Evolutionary conservation across 768 basidiomycete genomes (phyloP), one percentile per base, ranked within the genome.

Genomic region (Serendipita indica): DNA sequence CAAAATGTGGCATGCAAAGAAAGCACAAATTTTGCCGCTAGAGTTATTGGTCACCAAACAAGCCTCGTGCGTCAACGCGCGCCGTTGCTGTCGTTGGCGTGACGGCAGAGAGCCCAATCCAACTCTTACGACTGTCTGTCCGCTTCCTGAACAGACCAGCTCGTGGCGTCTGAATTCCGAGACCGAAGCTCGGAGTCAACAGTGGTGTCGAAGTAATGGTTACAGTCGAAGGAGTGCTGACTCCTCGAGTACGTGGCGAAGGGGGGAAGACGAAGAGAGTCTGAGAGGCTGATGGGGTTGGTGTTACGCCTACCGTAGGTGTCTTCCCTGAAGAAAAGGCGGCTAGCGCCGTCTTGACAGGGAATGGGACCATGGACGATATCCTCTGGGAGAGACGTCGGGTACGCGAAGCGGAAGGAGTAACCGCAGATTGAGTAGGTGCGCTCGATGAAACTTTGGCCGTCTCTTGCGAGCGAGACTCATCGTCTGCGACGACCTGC

Each of bases 201-300:
- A 54, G 30, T n/a, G 49, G 49, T 18, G 49, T 54, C 4, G 22
- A 54, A 28, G 43, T 86, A 58, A 90, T 72, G 34, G 84, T 89
- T 80, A 89, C 82, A 33, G 87, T 85, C 46, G 86, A 85, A 27
- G 89, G 86, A 57, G 84, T 87, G 35, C 71, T 33, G n/a, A 77
- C 43, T 80, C 74, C 65, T 74, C 75, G 49, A 66, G 64, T 28
- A 68, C 75, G 69, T 32, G 79, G 86, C 3, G 87, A 89, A 32
- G 88, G 86, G 1, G 88, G 88, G 66, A 90, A 90, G 34, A 90
- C 82, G 64, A 90, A 89, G 45, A 90, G 74, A 0, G 88, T 90
- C 67, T 90, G 89, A 1, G 87, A 86, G 32, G 85, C 84, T 33
- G 65, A 61, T 14, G 60, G 58, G 10, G 65, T 41, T 13, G 30